Base-by-base conservation (phyloP, 208 protist species). In the Acanthamoeba healyi region DNA sequence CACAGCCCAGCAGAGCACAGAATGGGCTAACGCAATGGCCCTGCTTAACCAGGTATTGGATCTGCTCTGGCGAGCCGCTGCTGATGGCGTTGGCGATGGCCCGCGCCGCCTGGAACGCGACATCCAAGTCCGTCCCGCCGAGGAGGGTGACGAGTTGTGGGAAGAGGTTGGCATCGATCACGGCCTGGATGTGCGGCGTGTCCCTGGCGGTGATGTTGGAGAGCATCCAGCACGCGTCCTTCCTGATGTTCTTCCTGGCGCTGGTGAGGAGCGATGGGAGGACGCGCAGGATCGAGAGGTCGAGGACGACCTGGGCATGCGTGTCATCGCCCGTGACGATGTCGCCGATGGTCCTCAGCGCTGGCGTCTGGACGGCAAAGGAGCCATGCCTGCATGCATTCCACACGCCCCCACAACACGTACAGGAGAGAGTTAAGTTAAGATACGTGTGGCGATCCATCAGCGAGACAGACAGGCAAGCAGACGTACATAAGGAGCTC, bases 191-290 rank as follows among this genome's bases (percentile, higher is more conserved):
- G 96, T 99, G 96, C 81, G 63, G 15, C 7, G 94, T 67, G 95
- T 95, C 98, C 70, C 99, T 99, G 10, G 99, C 99, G 29, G 99
- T 99, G 79, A 99, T 99, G 98, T 99, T 99, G 22, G 99, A 99
- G 84, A 99, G 97, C 12, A 99, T 99, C 99, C 99, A 99, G 96
- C 98, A 99, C 32, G 98, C 98, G 95, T 99, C 99, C 97, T 99
- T 99, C 32, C 97, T 97, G 65, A 99, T 98, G 61, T 97, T 96
- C 54, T 97, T 97, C 92, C 98, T 98, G 26, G 93, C 93, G 94
- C 97, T 96, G 51, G 91, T 93, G 49, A 99, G 96, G 32, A 99
- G 96, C 22, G 95, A 79, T 0, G 70, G 86, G 22, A 99, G 95
- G 54, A 87, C 67, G 14, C 95, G 79, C 14, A 99, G 97, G 22